These are phyloP conservation scores for Termitomyces sp. DNA, from an alignment of 768 basidiomycete genomes.

Conservation along the genomic window DNA sequence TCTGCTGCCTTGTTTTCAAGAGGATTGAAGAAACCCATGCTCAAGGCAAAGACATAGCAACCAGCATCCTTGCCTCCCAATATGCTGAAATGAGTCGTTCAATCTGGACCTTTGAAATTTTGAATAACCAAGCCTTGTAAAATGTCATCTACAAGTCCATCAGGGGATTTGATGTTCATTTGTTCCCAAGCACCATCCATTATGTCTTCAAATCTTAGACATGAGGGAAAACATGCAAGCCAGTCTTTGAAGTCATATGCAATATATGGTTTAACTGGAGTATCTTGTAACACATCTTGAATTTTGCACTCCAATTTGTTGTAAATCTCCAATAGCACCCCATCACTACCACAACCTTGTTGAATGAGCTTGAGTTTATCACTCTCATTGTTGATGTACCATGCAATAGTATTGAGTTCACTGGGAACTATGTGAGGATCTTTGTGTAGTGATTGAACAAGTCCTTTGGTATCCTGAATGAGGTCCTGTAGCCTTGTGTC, in stretches of 20 bases:
- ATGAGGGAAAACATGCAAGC: background rate
- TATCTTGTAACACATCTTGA: background rate
- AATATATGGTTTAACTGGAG: background rate
- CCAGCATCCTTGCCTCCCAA: slow-evolving; percentile 9
- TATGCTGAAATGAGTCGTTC: slow-evolving; percentile 13
- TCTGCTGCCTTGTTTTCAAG: slow-evolving; percentile 17
- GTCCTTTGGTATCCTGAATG: background rate
- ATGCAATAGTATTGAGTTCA: background rate
- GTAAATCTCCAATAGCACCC: background rate
- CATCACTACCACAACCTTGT: background rate
- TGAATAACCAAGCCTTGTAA: background rate
- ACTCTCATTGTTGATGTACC: background rate
- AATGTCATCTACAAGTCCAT: background rate
- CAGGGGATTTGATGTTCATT: background rate
- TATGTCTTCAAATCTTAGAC: background rate
- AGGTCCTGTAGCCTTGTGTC: background rate
- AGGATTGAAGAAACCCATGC: slow-evolving; percentile 22
- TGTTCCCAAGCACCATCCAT: background rate
- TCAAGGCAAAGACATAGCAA: slow-evolving; percentile 23
- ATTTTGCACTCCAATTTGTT: background rate
- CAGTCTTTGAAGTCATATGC: background rate
- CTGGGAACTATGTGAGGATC: no score
- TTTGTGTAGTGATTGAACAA: background rate
- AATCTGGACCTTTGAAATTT: slow-evolving; percentile 17
- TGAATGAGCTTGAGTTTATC: background rate